Percentiles rank a stretch among this genome's conserved stretches.
phyloP scores from a whole-genome alignment of 2,329 filamentous ascomycete genomes.

The Hypoxylon sp. region DNA sequence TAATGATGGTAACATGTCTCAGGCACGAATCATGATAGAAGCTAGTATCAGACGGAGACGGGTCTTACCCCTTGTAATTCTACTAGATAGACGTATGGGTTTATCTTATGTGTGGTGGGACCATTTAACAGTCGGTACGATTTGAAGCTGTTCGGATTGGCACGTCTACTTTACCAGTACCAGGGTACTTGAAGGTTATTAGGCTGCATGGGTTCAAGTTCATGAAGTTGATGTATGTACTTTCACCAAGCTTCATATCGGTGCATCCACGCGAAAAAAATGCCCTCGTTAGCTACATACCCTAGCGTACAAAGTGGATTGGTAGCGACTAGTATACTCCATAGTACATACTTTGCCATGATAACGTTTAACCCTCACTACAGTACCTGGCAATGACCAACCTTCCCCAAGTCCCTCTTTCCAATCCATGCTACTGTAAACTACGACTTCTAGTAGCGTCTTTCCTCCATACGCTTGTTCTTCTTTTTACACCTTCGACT shows the following conservation, averaged over 20 bases:
- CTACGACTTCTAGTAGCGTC: conserved; percentile 21
- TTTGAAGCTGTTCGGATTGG: conserved; percentile 3
- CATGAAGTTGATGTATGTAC: no score
- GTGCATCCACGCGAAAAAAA: background rate
- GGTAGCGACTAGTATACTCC: no score
- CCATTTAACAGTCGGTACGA: conserved; percentile 10
- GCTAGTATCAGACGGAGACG: no score
- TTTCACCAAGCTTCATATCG: conserved; percentile 4
- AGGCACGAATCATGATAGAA: no score
- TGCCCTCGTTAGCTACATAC: conserved; percentile 22
- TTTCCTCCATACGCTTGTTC: conserved; percentile 8
- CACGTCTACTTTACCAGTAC: no score
- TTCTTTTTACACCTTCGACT: conserved; percentile 11
- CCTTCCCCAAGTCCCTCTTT: conserved; percentile 21
- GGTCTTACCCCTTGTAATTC: no score
- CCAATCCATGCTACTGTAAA: conserved; percentile 28
- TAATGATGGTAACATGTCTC: conserved; percentile 19
- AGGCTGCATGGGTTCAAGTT: no score
- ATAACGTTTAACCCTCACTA: conserved; percentile 28
- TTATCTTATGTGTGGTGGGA: conserved; percentile 17
- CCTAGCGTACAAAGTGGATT: conserved; percentile 5
- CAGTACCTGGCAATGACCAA: no score
- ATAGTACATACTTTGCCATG: conserved; percentile 20
- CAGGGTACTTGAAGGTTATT: no score
- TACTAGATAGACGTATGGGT: no score